These are phyloP conservation scores for Scopulariopsis brevicaulis DNA, from an alignment of 2,329 filamentous ascomycete genomes.

Conservation along the genomic window DNA sequence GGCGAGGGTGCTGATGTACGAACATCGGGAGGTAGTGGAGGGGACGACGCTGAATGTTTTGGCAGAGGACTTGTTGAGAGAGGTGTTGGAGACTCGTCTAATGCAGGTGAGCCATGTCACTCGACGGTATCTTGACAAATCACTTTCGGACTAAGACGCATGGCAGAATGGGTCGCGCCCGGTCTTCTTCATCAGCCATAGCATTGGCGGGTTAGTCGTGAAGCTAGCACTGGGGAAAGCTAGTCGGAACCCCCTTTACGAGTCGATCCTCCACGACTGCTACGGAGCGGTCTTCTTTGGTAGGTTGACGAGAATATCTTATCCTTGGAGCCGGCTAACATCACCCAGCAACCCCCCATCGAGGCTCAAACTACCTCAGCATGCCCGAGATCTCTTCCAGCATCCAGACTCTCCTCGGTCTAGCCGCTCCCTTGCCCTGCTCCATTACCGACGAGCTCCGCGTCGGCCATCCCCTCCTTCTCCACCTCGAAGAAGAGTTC, in stretches of 20 bases:
- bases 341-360: conserved; percentile 42
- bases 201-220: conserved; percentile 47
- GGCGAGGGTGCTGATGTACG: conserved; percentile 39
- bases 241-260: conserved; percentile 21
- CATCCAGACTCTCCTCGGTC: conserved; percentile 38
- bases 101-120: conserved; percentile 12
- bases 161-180: conserved; percentile 27
- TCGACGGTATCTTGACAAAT: not conserved
- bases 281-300: conserved; percentile 51
- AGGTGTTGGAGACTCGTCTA: conserved; percentile 23
- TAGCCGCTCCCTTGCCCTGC: conserved; percentile 36
- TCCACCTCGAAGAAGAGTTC: conserved; percentile 42
- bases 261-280: conserved; percentile 39
- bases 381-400: conserved; percentile 42
- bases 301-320: conserved; percentile 15
- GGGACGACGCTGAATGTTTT: conserved; percentile 29
- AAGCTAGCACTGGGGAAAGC: conserved; percentile 44
- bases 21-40: conserved; percentile 30
- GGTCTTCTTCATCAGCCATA: conserved; percentile 49
- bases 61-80: conserved; percentile 33
- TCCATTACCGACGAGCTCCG: conserved; percentile 38
- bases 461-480: conserved; percentile 34
- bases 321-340: conserved; percentile 5
- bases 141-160: not conserved
- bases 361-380: conserved; percentile 51